Evolutionary conservation across 805 yeast species (phyloP), one percentile per base, ranked within the genome.

Genomic region (Monosporozyma unispora): DNA sequence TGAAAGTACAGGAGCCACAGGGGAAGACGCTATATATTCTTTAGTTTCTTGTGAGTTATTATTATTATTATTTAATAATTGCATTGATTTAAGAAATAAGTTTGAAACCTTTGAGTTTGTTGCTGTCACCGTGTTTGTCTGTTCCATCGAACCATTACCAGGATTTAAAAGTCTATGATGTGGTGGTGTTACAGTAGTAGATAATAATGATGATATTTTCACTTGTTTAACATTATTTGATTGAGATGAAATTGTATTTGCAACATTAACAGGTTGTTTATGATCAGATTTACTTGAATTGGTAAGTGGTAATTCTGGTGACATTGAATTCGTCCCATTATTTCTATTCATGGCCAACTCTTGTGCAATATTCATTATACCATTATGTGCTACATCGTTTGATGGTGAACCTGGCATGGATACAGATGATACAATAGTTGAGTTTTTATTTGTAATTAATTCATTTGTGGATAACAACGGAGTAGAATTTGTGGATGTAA

Each of bases 281-380:
- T n/a, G 33, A 5, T 35, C 39, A 35, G 19, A n/a, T 16, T 18
- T 4, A 35, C 7, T 35, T n/a, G 41, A 18, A 38, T 23, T 38
- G 14, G 14, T 25, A 9, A 18, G 11, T 5, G 42, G 28, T 5
- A 39, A 22, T 18, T 22, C n/a, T 7, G 44, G 14, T 19, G 42
- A 12, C 5, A 5, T 9, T 39, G 42, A 21, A 39, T 21, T 21
- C 11, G 42, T 39, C 11, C 10, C 39, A 39, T 39, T 19, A 21
- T 39, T 63, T 50, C 69, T 57, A 47, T 64, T 64, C 42, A 57
- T 60, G 5, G 69, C 69, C 40, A 64, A 43, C 49, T 64, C 66
- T 45, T 62, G 56, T 3, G 69, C 69, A 23, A 64, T 64, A 45
- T 60, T 63, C 6, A 64, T 60, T 12, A 58, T 21, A 10, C 42